A percentile compares a stretch with the other conserved stretches of the same genome.
phyloP scores from a whole-genome alignment of 2,329 filamentous ascomycete genomes.

The Claviceps purpurea region DNA sequence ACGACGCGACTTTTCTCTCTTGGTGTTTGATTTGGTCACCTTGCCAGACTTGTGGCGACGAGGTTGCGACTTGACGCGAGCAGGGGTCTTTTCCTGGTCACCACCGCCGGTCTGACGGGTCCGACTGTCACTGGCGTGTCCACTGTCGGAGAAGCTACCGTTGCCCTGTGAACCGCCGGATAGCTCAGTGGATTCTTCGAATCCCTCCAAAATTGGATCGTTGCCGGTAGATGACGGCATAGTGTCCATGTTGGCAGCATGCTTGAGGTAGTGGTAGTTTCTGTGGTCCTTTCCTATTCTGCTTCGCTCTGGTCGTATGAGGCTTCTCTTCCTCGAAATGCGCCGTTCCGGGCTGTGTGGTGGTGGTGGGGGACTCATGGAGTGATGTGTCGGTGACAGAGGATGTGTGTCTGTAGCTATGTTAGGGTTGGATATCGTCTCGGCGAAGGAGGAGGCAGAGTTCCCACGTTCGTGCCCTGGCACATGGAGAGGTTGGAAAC shows the following conservation, averaged over 20 bases:
- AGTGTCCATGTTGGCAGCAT: slow-evolving; percentile 85
- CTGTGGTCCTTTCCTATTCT: slow-evolving; percentile 77
- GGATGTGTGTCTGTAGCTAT: slow-evolving; percentile 41
- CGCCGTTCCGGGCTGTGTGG: slow-evolving; percentile 18
- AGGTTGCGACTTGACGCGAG: slow-evolving; percentile 19
- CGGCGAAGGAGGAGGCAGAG: slow-evolving; percentile 45
- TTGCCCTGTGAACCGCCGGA: slow-evolving; percentile 32
- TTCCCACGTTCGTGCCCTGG: slow-evolving; percentile 38
- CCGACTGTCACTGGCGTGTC: slow-evolving; percentile 23
- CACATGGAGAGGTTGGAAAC: slow-evolving; percentile 31
- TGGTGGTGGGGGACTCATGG: slow-evolving; percentile 16
- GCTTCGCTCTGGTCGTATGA: slow-evolving; percentile 80
- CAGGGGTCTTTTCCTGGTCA: slow-evolving; percentile 20
- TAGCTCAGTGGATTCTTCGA: slow-evolving; percentile 49
- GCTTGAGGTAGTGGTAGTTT: slow-evolving; percentile 90
- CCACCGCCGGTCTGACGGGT: slow-evolving; percentile 20
- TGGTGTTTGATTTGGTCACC: slow-evolving; percentile 33
- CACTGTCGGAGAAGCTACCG: slow-evolving; percentile 32
- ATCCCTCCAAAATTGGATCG: slow-evolving; percentile 71
- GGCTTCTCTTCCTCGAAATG: slow-evolving; percentile 62
- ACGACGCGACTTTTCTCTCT: slow-evolving; percentile 29
- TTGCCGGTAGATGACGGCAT: slow-evolving; percentile 86
- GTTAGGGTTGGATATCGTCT: slow-evolving; percentile 42
- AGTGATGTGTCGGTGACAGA: slow-evolving; percentile 32
- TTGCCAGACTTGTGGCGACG: slow-evolving; percentile 42